Evolutionary conservation across 768 basidiomycete species (phyloP).

Genomic region (Pulveroboletus sp.): DNA sequence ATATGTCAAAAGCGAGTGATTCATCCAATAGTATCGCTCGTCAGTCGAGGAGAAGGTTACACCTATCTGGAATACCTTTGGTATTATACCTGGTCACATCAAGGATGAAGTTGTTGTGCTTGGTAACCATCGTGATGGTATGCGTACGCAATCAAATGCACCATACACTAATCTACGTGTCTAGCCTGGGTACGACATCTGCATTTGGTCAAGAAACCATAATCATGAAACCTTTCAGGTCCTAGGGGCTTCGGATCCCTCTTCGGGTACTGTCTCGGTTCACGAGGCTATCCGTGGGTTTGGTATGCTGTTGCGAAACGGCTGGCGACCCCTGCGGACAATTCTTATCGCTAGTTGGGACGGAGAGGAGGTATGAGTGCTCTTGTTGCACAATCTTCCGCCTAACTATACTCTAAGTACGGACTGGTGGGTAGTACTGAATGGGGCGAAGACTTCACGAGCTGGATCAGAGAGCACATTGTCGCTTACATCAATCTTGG

Average conservation of each 20-base stretch:
- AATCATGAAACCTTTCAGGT: slow-evolving; percentile 21
- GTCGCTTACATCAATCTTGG: slow-evolving; percentile 88
- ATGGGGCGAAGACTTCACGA: slow-evolving; percentile 88
- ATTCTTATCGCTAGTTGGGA: slow-evolving; percentile 80
- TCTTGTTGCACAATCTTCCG: not conserved
- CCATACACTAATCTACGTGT: slow-evolving; percentile 7
- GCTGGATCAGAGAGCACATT: slow-evolving; percentile 75
- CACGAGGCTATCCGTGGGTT: slow-evolving; percentile 55
- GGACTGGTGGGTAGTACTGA: slow-evolving; percentile 87
- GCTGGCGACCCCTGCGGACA: slow-evolving; percentile 69
- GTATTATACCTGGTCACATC: slow-evolving; percentile 78
- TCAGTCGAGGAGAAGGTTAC: slow-evolving; percentile 75
- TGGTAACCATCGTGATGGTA: slow-evolving; percentile 87
- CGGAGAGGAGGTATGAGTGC: slow-evolving; percentile 54
- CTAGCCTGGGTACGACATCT: slow-evolving; percentile 20
- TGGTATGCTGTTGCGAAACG: slow-evolving; percentile 44
- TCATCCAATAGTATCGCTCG: not conserved
- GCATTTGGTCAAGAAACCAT: not conserved
- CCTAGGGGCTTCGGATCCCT: slow-evolving; percentile 54
- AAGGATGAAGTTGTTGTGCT: slow-evolving; percentile 81
- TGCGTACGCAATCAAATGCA: slow-evolving; percentile 15
- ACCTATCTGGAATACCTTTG: slow-evolving; percentile 90
- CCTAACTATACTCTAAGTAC: slow-evolving; percentile 33
- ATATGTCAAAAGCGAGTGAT: not conserved
- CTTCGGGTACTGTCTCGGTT: slow-evolving; percentile 52